Conservation (phyloP, 257 asterid genomes). For the Fraxinus americana region DNA sequence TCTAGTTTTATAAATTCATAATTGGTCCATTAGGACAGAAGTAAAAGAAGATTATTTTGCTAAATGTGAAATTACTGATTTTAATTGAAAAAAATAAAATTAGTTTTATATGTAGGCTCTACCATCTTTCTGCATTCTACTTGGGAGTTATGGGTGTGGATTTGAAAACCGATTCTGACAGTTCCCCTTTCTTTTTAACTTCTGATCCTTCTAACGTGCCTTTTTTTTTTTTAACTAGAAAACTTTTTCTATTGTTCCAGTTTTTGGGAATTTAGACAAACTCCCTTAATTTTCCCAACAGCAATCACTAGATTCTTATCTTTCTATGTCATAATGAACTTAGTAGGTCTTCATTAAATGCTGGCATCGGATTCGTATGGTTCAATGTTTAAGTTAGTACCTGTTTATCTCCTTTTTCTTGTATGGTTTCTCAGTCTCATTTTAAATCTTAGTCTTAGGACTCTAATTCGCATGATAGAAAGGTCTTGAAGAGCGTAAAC, state of each 20-base stretch:
- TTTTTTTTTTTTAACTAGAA: too few relatives aligned
- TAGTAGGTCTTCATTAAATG: background rate
- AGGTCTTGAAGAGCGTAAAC: background rate
- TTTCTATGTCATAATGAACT: background rate
- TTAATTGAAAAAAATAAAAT: background rate
- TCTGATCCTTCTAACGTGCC: too few relatives aligned
- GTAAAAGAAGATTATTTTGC: background rate
- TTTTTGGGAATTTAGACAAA: too few relatives aligned
- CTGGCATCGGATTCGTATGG: background rate
- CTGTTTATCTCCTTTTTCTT: background rate
- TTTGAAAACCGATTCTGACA: background rate
- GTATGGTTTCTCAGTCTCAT: background rate
- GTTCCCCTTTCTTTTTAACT: background rate
- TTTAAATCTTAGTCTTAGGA: background rate
- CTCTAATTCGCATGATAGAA: background rate
- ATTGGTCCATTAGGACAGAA: background rate
- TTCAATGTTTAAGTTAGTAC: background rate
- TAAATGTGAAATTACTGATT: background rate
- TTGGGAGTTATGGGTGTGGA: background rate
- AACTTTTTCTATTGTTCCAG: too few relatives aligned
- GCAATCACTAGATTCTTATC: too few relatives aligned
- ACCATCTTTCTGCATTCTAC: background rate
- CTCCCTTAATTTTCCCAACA: too few relatives aligned
- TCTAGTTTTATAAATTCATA: too few relatives aligned
- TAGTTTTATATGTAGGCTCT: background rate